These are phyloP conservation scores for Aciculosporium take DNA, from an alignment of 2,329 filamentous ascomycete genomes.

Conservation along the genomic window DNA sequence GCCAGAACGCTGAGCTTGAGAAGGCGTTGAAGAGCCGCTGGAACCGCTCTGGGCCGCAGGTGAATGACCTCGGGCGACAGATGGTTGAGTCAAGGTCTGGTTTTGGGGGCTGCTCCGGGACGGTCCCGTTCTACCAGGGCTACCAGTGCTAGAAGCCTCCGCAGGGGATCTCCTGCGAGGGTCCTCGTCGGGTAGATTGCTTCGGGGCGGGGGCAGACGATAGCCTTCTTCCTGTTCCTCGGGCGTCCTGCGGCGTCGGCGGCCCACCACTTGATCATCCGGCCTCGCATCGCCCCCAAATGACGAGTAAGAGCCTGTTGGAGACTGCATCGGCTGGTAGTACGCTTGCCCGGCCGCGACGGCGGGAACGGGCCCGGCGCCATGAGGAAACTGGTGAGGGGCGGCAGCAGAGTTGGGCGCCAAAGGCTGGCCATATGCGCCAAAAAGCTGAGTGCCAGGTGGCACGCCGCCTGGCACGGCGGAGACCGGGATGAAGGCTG, in stretches of 20 bases:
- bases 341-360: conserved; percentile 22
- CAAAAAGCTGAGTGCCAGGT: conserved; percentile 41
- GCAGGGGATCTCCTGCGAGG: conserved; percentile 36
- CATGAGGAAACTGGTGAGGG: conserved; percentile 11
- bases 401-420: conserved; percentile 18
- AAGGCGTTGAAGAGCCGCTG: conserved; percentile 22
- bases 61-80: conserved; percentile 20
- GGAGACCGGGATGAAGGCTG: conserved; percentile 44
- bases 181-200: conserved; percentile 31
- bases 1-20: conserved; percentile 13
- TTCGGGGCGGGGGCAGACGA: conserved; percentile 30
- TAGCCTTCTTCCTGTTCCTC: conserved; percentile 28
- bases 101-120: conserved; percentile 24
- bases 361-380: conserved; percentile 9
- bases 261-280: conserved; percentile 18
- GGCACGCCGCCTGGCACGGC: conserved; percentile 44
- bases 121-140: conserved; percentile 27
- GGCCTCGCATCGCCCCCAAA: conserved; percentile 20
- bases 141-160: conserved; percentile 33
- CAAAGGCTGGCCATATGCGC: conserved; percentile 43
- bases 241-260: conserved; percentile 23
- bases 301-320: conserved; percentile 28
- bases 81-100: conserved; percentile 19
- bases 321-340: conserved; percentile 30
- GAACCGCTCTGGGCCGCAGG: conserved; percentile 22